Evolutionary conservation across 331 rosid genomes (phyloP), one percentile per base, ranked within the genome.

Genomic region (Quercus lobata): DNA sequence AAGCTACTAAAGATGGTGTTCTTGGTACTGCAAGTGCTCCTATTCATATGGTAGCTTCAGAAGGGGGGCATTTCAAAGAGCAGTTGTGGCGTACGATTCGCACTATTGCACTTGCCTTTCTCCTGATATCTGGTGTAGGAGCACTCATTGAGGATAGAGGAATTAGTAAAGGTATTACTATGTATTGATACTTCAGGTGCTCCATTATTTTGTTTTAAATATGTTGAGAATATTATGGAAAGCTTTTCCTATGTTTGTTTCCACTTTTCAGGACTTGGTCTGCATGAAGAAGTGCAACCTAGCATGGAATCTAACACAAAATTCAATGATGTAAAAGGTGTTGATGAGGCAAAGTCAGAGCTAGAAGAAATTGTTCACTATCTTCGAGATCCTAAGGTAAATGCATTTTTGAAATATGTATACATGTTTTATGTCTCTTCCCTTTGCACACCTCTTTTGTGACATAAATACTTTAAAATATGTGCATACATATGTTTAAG

Each of bases 261-360:
- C 55, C 44, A 60, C 57, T 53, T 76, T 71, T 24, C 75, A 92
- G 95, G 93, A 56, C 89, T 90, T 74, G 97, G 94, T 74, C 82
- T 87, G 61, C 78, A 76, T 72, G 91, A 89, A 78, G 92, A 91
- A 83, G 94, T 92, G 81, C 90, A 86, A 80, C 97, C 98, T 73
- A 88, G 81, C 89, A 37, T 91, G 85, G 94, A 85, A 63, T 77
- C 94, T 10, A 92, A 82, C 78, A 92, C 98, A 55, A 94, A 84
- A 78, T 92, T 94, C 80, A 89, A 62, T 22, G 97, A 92, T 54
- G 98, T 91, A 58, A 92, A 92, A 87, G 98, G 97, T 57, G 94
- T 87, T 78, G 97, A 94, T 77, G 98, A 92, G 86, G 98, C 97
- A 21, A 94, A 94, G 87, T 90, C 91, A 15, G 98, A 94, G 83